Evolutionary conservation across 106 monocot genomes (phyloP).

Genomic region (Ottelia alismoides): DNA sequence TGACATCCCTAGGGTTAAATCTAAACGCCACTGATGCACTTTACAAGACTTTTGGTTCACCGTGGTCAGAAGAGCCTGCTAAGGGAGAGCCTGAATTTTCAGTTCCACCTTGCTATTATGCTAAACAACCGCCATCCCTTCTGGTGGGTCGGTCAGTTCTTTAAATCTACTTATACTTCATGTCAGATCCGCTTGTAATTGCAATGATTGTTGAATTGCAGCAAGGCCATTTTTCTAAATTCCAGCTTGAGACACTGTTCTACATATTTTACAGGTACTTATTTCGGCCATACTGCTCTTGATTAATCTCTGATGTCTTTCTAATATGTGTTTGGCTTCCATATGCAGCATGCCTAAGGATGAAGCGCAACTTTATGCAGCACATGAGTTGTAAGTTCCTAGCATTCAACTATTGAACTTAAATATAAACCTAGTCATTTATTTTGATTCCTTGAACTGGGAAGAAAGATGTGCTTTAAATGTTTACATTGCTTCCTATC

Average conservation of each 20-base stretch:
- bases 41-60: slow-evolving; percentile 79
- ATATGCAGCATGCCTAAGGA: slow-evolving; percentile 92
- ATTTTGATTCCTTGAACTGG: too few species aligned
- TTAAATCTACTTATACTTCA: background rate
- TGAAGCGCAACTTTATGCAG: slow-evolving; percentile 87
- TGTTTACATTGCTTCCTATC: too few species aligned
- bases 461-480: too few species aligned
- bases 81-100: slow-evolving; percentile 74
- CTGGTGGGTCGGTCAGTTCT: slow-evolving; percentile 21
- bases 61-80: slow-evolving; percentile 68
- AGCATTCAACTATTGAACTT: too few species aligned
- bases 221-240: slow-evolving; percentile 56
- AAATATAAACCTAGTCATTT: too few species aligned
- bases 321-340: too few species aligned
- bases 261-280: slow-evolving; percentile 82
- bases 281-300: background rate
- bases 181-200: background rate
- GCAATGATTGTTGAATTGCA: slow-evolving; percentile 5
- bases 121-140: slow-evolving; percentile 49
- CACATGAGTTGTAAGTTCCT: slow-evolving; percentile 56
- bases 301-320: background rate
- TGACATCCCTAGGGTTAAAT: slow-evolving; percentile 79
- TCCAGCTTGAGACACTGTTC: slow-evolving; percentile 57
- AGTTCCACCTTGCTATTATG: slow-evolving; percentile 68
- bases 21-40: slow-evolving; percentile 68